Percentiles rank a stretch among this genome's conserved stretches.
These are phyloP conservation scores for Suillus occidentalis DNA, from an alignment of 768 basidiomycete genomes.

Conservation along the genomic window DNA sequence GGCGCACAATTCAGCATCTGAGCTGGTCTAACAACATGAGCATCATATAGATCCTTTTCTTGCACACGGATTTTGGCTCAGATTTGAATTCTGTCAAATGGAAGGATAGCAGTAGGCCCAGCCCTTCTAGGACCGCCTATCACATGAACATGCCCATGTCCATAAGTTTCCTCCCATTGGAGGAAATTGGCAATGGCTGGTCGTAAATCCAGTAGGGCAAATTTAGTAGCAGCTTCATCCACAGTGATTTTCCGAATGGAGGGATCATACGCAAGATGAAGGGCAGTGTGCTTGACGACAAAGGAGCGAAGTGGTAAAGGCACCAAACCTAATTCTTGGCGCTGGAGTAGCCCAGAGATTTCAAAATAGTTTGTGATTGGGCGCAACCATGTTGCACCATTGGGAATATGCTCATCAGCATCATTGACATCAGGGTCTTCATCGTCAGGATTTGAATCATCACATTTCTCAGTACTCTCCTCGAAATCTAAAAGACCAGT, in stretches of 20 bases:
- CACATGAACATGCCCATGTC: neutral
- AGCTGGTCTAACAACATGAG: neutral
- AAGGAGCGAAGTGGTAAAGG: slow-evolving; percentile 18
- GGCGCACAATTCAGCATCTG: slow-evolving; percentile 3
- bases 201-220: slow-evolving; percentile 27
- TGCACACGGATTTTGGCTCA: slow-evolving; percentile 10
- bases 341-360: neutral
- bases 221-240: slow-evolving; percentile 22
- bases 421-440: too few species aligned
- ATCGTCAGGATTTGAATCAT: slow-evolving; percentile 1
- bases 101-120: neutral
- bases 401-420: too few species aligned
- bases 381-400: too few species aligned
- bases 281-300: slow-evolving; percentile 13
- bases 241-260: slow-evolving; percentile 18
- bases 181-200: slow-evolving; percentile 18
- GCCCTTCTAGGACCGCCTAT: neutral
- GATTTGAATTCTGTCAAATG: neutral
- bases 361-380: neutral
- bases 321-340: neutral
- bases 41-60: neutral
- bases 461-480: too few species aligned
- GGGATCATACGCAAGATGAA: slow-evolving; percentile 28
- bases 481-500: neutral
- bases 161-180: neutral